phyloP scores from a whole-genome alignment of 2,329 filamentous ascomycete genomes.

The Xylaria multiplex region DNA sequence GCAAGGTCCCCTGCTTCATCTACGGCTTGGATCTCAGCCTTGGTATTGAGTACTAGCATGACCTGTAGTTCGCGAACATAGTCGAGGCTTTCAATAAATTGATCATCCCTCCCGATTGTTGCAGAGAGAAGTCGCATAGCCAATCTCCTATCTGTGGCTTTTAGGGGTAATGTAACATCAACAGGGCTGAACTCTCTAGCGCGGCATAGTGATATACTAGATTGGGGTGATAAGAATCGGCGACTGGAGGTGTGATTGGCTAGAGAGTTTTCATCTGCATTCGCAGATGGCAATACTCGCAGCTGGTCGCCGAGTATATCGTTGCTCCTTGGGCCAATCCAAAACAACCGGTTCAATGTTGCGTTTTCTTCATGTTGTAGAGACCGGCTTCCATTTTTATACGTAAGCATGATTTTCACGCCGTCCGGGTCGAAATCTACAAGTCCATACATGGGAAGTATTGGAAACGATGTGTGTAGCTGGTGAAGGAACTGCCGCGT shows the following conservation, averaged over 20 bases:
- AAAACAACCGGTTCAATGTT: slow-evolving; percentile 63
- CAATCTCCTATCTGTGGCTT: slow-evolving; percentile 65
- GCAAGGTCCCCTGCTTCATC: slow-evolving; percentile 64
- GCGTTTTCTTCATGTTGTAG: slow-evolving; percentile 68
- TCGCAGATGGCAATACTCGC: neutral
- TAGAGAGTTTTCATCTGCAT: neutral
- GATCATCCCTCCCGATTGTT: slow-evolving; percentile 45
- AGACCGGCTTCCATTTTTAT: slow-evolving; percentile 73
- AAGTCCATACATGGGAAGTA: slow-evolving; percentile 69
- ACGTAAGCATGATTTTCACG: slow-evolving; percentile 76
- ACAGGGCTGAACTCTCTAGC: slow-evolving; percentile 12
- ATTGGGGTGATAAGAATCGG: neutral
- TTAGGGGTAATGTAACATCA: slow-evolving; percentile 54
- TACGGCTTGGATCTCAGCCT: slow-evolving; percentile 80
- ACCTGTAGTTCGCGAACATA: slow-evolving; percentile 69
- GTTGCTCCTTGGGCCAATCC: slow-evolving; percentile 69
- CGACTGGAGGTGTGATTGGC: neutral
- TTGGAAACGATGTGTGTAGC: slow-evolving; percentile 59
- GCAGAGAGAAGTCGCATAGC: slow-evolving; percentile 64
- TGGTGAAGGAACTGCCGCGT: slow-evolving; percentile 72
- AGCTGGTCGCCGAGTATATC: slow-evolving; percentile 51
- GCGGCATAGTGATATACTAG: neutral
- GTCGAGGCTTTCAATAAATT: slow-evolving; percentile 50
- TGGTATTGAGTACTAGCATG: slow-evolving; percentile 79
- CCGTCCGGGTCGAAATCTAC: slow-evolving; percentile 84